Conservation (phyloP, 768 basidiomycete species). For the Boletus tylopilopsis region DNA sequence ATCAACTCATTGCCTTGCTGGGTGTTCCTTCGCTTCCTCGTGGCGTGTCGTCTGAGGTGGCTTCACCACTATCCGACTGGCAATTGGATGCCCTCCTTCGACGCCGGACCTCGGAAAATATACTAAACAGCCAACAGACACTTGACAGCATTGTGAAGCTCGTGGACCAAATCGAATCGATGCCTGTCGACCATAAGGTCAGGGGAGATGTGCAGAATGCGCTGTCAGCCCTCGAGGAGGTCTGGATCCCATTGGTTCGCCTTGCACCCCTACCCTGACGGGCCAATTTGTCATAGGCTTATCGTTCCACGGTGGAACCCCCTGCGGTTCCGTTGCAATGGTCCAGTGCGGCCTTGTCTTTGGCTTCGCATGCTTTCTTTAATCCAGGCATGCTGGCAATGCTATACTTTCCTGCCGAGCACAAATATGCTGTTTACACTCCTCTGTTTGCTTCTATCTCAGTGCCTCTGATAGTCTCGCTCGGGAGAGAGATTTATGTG, state of each 20-base stretch:
- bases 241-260: slow-evolving; percentile 31
- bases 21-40: slow-evolving; percentile 66
- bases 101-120: slow-evolving; percentile 65
- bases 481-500: slow-evolving; percentile 64
- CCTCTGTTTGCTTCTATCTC: slow-evolving; percentile 91
- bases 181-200: slow-evolving; percentile 85
- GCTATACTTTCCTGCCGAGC: slow-evolving; percentile 96
- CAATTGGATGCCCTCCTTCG: slow-evolving; percentile 80
- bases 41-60: slow-evolving; percentile 34
- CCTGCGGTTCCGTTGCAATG: slow-evolving; percentile 44
- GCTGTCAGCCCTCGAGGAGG: slow-evolving; percentile 69
- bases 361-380: slow-evolving; percentile 88
- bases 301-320: slow-evolving; percentile 15
- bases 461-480: slow-evolving; percentile 75
- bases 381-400: slow-evolving; percentile 95
- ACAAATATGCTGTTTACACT: slow-evolving; percentile 95
- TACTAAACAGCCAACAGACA: slow-evolving; percentile 64
- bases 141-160: slow-evolving; percentile 79
- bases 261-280: slow-evolving; percentile 8
- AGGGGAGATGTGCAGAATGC: slow-evolving; percentile 66
- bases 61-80: slow-evolving; percentile 55
- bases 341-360: slow-evolving; percentile 58
- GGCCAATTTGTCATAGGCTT: slow-evolving; percentile 17
- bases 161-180: slow-evolving; percentile 82
- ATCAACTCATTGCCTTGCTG: slow-evolving; percentile 75